Evolutionary conservation across 2,329 filamentous ascomycete genomes (phyloP).

Genomic region (Phaeosphaeria sp.): DNA sequence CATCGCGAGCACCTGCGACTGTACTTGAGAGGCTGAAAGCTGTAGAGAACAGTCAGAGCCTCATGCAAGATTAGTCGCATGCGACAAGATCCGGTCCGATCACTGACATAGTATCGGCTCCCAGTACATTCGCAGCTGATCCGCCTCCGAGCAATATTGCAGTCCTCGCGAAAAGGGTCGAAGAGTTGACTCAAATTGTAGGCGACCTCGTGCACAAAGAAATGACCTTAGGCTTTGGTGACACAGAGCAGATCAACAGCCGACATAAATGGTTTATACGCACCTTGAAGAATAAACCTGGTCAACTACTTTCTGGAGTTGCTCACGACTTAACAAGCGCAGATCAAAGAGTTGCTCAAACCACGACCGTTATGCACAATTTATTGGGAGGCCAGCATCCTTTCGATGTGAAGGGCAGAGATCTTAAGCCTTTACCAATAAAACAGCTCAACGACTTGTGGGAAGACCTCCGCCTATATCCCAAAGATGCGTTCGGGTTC

Average conservation of each 20-base stretch:
- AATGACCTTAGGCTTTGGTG: not conserved
- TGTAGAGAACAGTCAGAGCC: too few relatives aligned
- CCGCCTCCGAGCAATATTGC: not conserved
- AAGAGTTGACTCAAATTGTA: not conserved
- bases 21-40: too few relatives aligned
- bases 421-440: not conserved
- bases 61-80: too few relatives aligned
- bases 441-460: conserved; percentile 1
- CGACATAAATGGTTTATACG: not conserved
- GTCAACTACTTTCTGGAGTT: not conserved
- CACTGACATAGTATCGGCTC: not conserved
- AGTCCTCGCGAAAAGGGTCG: not conserved
- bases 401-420: not conserved
- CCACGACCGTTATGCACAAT: not conserved
- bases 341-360: not conserved
- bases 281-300: not conserved
- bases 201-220: not conserved
- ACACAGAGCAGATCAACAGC: not conserved
- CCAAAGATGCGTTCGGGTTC: conserved; percentile 3
- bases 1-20: too few relatives aligned
- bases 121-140: not conserved
- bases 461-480: not conserved
- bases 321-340: not conserved
- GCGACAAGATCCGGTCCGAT: too few relatives aligned
- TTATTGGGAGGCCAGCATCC: not conserved